Evolutionary conservation across 2,329 filamentous ascomycete genomes (phyloP), one percentile per base, ranked within the genome.

Genomic region (Curvularia verruculosa): DNA sequence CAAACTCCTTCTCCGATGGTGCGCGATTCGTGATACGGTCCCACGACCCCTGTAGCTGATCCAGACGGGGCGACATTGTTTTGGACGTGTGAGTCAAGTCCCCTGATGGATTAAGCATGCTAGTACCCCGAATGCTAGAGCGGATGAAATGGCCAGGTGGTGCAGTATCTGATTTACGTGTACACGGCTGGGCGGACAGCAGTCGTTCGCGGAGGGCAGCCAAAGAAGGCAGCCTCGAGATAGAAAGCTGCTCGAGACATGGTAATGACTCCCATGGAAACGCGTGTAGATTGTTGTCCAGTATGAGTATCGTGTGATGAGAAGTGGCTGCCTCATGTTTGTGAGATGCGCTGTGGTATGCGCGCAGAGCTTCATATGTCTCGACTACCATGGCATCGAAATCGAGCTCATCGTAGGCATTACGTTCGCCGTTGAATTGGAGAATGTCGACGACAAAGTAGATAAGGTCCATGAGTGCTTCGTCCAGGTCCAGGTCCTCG

Each of bases 201-300:
- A 99, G 84, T 6, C 93, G 84, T 31, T 92, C 87, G 13, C 91
- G 87, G 9, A 99, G 83, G 63, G 89, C 92, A 26, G 89, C 89
- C 37, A 99, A 83, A 0, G 92, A 97, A 6, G 94, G 92, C 23
- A 99, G 87, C 12, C 95, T 87, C 3, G 92, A 96, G 34, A 97
- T 89, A 0, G 94, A 89, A 3, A 88, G 82, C 2, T 84, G 85
- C 61, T 91, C 84, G 71, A 99, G 85, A 72, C 92, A 97, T 0
- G 93, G 92, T 36, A 99, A 79, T 0, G 92, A 96, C 73, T 99
- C 95, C 95, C 96, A 99, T 0, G 95, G 95, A 69, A 99, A 96
- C 1, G 86, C 83, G 69, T 98, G 95, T 2, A 99, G 83, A 2
- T 90, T 85, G 76, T 96, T 97, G 77, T 99, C 95, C 5, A 99